Conservation (phyloP, 2,329 filamentous ascomycete genomes). For the Elsinoe perseae region DNA sequence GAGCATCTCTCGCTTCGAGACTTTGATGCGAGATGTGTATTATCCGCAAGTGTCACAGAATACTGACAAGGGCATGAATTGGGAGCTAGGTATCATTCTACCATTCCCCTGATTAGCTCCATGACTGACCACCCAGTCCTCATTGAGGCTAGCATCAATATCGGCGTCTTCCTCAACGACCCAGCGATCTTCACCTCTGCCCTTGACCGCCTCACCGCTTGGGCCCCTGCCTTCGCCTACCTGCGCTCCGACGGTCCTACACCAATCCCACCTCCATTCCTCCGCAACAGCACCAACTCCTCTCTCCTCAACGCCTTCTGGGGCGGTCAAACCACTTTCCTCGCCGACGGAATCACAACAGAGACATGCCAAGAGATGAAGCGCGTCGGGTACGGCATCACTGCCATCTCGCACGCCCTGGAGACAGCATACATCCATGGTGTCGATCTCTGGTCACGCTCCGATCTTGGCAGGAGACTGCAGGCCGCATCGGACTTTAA, state of each 20-base stretch:
- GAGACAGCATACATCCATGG: slow-evolving; percentile 6
- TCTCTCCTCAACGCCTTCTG: neutral
- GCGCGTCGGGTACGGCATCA: slow-evolving; percentile 10
- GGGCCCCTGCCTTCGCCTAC: slow-evolving; percentile 7
- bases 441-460: neutral
- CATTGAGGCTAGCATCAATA: neutral
- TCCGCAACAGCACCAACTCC: neutral
- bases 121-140: neutral
- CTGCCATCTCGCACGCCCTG: slow-evolving; percentile 6
- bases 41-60: neutral
- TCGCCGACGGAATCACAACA: neutral
- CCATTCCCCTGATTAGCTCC: no score
- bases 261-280: neutral
- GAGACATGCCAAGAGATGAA: slow-evolving; percentile 15
- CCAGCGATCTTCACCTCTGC: neutral
- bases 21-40: neutral
- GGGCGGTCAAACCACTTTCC: slow-evolving; percentile 7
- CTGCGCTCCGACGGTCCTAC: neutral
- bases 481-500: slow-evolving; percentile 8
- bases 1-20: neutral
- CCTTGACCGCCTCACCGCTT: neutral
- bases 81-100: neutral
- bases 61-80: slow-evolving; percentile 5
- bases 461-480: neutral
- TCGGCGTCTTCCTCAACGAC: slow-evolving; percentile 5